phyloP scores from a whole-genome alignment of 768 basidiomycete genomes.

The Termitomyces titanicus region DNA sequence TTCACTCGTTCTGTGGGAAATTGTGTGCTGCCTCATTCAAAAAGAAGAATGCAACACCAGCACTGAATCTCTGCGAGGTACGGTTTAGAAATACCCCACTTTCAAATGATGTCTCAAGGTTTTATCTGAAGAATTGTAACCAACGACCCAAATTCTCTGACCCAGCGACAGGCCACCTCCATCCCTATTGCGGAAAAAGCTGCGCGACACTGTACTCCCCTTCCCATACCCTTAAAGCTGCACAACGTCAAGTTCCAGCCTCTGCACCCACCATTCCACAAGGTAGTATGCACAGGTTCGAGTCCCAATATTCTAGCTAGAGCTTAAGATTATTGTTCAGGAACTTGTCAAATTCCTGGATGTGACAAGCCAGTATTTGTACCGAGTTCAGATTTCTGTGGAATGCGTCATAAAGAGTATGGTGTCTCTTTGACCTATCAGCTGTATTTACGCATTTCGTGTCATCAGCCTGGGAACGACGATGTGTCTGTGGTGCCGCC shows the following conservation, averaged over 20 bases:
- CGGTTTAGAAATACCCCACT: neutral
- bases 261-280: neutral
- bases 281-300: neutral
- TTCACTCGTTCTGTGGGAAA: constrained; percentile 54
- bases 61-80: neutral
- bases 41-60: neutral
- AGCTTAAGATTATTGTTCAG: neutral
- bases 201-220: neutral
- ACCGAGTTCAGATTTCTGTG: neutral
- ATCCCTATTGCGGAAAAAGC: neutral
- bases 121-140: neutral
- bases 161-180: neutral
- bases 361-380: neutral
- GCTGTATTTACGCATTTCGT: neutral
- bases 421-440: neutral
- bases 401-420: neutral
- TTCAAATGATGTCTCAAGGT: neutral
- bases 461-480: constrained; percentile 39
- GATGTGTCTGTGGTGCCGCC: constrained; percentile 58
- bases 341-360: neutral
- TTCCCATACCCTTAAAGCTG: neutral
- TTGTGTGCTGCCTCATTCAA: constrained; percentile 38
- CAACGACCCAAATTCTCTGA: neutral
- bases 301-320: neutral
- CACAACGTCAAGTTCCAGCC: neutral